Percentiles rank a stretch among this genome's conserved stretches.
phyloP scores from a whole-genome alignment of 2,329 filamentous ascomycete genomes.

The Gliomastix tumulicola region DNA sequence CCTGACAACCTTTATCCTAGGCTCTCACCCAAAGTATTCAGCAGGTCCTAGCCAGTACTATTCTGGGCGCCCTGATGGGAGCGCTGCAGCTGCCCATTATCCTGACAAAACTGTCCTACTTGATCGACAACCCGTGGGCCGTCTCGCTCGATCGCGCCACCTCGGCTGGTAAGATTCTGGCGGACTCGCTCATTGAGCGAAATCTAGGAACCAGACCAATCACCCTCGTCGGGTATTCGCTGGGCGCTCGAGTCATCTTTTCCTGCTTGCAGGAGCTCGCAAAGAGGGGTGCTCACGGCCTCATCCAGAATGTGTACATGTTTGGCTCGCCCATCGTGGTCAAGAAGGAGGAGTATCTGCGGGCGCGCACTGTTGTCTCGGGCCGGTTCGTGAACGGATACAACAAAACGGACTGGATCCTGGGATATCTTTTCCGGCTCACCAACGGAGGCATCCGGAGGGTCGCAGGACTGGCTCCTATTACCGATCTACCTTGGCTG shows the following conservation, averaged over 20 bases:
- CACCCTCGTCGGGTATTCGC: slow-evolving; percentile 89
- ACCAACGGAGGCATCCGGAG: slow-evolving; percentile 88
- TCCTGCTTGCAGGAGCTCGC: slow-evolving; percentile 83
- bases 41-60: slow-evolving; percentile 86
- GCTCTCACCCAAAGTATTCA: slow-evolving; percentile 94
- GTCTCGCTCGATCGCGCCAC: slow-evolving; percentile 91
- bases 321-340: slow-evolving; percentile 91
- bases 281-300: slow-evolving; percentile 72
- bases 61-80: slow-evolving; percentile 84
- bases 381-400: slow-evolving; percentile 96
- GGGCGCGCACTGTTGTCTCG: slow-evolving; percentile 73
- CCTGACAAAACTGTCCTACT: slow-evolving; percentile 85
- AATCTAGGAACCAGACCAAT: slow-evolving; percentile 88
- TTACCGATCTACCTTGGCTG: slow-evolving; percentile 70
- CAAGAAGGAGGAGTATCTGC: slow-evolving; percentile 83
- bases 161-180: slow-evolving; percentile 82
- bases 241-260: slow-evolving; percentile 88
- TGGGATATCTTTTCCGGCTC: slow-evolving; percentile 91
- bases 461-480: slow-evolving; percentile 73
- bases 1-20: slow-evolving; percentile 33
- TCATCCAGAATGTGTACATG: slow-evolving; percentile 91
- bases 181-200: slow-evolving; percentile 86
- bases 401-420: slow-evolving; percentile 92
- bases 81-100: slow-evolving; percentile 88
- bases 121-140: slow-evolving; percentile 98